Base-by-base conservation (phyloP, 139 green algal species). In the Closterium sp. region DNA sequence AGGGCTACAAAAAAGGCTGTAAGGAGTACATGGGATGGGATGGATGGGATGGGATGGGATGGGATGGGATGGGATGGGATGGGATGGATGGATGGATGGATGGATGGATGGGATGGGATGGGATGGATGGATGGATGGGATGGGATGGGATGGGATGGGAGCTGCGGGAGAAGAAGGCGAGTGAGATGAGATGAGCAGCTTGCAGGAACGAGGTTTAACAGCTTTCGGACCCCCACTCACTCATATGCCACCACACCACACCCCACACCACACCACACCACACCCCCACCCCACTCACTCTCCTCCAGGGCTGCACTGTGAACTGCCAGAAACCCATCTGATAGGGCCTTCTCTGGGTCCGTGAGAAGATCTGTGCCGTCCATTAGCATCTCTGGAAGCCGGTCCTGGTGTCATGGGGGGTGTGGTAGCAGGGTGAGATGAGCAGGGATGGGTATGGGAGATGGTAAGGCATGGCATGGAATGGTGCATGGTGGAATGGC, bases 281-380 rank as follows among this genome's bases (percentile, higher is more conserved):
- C 55, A 76, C 55, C 28, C 4, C 9, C 33, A 28, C 30, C 86
- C 55, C 55, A 76, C 55, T 76, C 55, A 76, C 55, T 76, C 55
- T 76, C 55, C 55, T 76, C 55, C 23, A 76, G 55, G 23, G 55
- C 55, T 28, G 55, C 55, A 76, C 25, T 19, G 16, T 76, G 55
- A 76, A 76, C 34, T 25, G 90, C 90, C 36, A 92, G 5, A 87
- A 33, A 92, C 23, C 33, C 25, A 90, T 33, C 38, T 3, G 90
- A 34, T 34, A 90, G 76, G 30, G 35, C n/a, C 76, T 90, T 81
- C 34, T 84, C 31, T 30, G 84, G 31, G 84, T 35, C 84, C 31
- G 30, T 12, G 84, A 87, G 32, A 25, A 33, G 32, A 87, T 87
- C 31, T 87, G 31, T 31, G 31, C 84, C 31, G 10, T 35, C 31